Evolutionary conservation across 2,329 filamentous ascomycete genomes (phyloP), one percentile per base, ranked within the genome.

Genomic region (Didymosphaeria variabile): DNA sequence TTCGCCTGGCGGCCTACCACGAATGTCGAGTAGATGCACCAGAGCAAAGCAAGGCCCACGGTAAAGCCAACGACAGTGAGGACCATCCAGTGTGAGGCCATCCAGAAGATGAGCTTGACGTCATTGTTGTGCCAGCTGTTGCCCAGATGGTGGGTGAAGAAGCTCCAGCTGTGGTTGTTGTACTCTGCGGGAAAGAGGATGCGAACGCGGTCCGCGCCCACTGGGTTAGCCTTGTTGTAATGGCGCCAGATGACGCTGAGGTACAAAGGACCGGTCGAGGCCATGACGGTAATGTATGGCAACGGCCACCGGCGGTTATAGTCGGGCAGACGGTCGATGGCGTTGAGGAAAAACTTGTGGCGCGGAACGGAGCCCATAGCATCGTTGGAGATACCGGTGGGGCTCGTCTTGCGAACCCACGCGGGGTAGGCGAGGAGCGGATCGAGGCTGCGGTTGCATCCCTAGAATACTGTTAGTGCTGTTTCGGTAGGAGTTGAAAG

Each of bases 321-420:
- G 57, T 84, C 82, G 59, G 87, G 84, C n/a, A 94, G 81, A 13
- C 85, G 83, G 64, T 90, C 85, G 68, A 92, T 90, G 42, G 90
- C 88, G 52, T 84, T 83, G 54, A 88, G 81, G 82, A 93, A 93
- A 81, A 92, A 92, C 0, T 90, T 90, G 69, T 94, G 91, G 62
- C 88, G 84, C 0, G 89, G 87, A 0, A 91, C 84, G 17, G 90
- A 81, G 52, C 90, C 90, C 90, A 94, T 93, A 44, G 89, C 89
- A 71, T 94, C 91, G 80, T 94, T 94, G 67, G 89, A 91, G 68
- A 94, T 91, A 64, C 91, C 91, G 1, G 91, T 94, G 2, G 91
- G 91, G 2, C 85, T 81, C 0, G 91, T 94, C 65, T 88, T 87
- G 66, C 90, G 87, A 15, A 91, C 83, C 86, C 88, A 92, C 45